Evolutionary conservation across 1,139 yeast species (phyloP).

Genomic region (Geotrichum australiense): DNA sequence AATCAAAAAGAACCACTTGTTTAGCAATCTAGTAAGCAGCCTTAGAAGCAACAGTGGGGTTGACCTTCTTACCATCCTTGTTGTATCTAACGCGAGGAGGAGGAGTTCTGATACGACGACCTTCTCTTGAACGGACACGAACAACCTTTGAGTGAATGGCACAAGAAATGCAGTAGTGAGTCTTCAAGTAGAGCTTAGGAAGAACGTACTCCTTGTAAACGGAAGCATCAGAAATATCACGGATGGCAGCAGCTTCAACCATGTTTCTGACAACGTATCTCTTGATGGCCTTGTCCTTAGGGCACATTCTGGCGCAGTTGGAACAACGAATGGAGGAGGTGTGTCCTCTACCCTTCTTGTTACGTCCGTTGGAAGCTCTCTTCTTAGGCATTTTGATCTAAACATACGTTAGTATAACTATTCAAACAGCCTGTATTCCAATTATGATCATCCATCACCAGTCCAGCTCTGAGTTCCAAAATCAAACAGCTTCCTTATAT

Average conservation of each 20-base stretch:
- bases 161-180: constrained; percentile 99
- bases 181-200: constrained; percentile 99
- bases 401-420: constrained; percentile 2
- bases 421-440: too few relatives aligned
- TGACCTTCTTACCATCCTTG: constrained; percentile 86
- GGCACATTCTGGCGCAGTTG: constrained; percentile 99
- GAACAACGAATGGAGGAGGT: constrained; percentile 99
- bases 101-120: constrained; percentile 98
- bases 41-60: constrained; percentile 98
- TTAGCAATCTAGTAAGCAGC: constrained; percentile 46
- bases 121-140: constrained; percentile 98
- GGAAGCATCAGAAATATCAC: constrained; percentile 99
- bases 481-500: too few relatives aligned
- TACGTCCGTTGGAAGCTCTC: constrained; percentile 99
- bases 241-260: constrained; percentile 99
- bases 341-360: constrained; percentile 99
- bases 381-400: constrained; percentile 88
- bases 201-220: constrained; percentile 98
- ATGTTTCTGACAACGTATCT: constrained; percentile 99
- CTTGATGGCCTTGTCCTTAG: constrained; percentile 99
- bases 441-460: too few relatives aligned
- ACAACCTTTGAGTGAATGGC: constrained; percentile 99
- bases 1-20: constrained; percentile 5
- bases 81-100: constrained; percentile 99
- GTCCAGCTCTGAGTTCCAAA: too few relatives aligned